Evolutionary conservation across 768 basidiomycete genomes (phyloP), one percentile per base, ranked within the genome.

Genomic region (Suillus weaverae): DNA sequence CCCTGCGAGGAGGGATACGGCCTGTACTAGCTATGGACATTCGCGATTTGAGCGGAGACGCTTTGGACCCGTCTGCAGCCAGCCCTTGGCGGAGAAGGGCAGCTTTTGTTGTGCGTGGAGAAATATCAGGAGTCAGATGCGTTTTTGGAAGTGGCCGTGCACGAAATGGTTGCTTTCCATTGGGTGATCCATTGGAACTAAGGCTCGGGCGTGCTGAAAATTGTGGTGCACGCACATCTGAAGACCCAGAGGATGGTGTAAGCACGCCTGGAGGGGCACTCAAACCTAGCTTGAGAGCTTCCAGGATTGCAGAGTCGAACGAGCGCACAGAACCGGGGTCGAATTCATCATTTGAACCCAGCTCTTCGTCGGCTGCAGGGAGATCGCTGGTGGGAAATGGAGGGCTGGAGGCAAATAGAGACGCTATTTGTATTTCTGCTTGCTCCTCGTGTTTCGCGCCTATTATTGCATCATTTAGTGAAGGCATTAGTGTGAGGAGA

Each of bases 371-470:
- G 72, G 76, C 79, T 3, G 81, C 72, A 1, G 89, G 88, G 13
- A 92, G 83, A 39, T 91, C 90, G 4, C 82, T 74, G 5, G 85
- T 80, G 3, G 87, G 88, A 78, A 93, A 93, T 1, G 91, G 91
- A 5, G 93, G 93, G 0, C 92, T 93, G 10, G 90, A 93, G 4
- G 83, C 89, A 70, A 95, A 95, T 64, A 95, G 83, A 48, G 90
- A 82, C 5, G 84, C 80, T 62, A 95, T 94, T 70, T 94, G 89
- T 5, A 89, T 80, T 75, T 94, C 92, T 13, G 93, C 93, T n/a
- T 81, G 84, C 36, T 86, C 80, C 1, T 72, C 74, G 74, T 89
- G 88, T 4, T 86, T 79, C 14, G 91, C 88, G 50, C 89, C 91
- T 82, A 94, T 90, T 61, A 95, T 71, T 0, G 81, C 90, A 72